These are phyloP conservation scores for Aegle marmelos DNA, from an alignment of 345 rosid species.

Conservation along the genomic window DNA sequence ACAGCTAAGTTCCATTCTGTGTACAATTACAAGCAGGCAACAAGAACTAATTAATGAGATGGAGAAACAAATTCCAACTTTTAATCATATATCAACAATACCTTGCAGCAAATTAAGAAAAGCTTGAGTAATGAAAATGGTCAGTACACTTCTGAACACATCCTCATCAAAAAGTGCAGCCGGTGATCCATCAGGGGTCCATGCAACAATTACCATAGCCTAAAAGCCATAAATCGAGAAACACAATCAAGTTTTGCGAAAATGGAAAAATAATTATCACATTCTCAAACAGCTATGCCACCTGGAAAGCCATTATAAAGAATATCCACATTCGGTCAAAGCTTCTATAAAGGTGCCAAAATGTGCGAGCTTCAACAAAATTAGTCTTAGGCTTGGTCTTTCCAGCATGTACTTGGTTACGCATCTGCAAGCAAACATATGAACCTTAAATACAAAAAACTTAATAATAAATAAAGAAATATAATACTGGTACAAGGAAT, in stretches of 20 bases:
- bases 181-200: conserved; percentile 70
- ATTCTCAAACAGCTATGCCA: conserved; percentile 24
- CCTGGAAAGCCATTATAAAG: conserved; percentile 84
- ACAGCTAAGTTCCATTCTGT: neutral
- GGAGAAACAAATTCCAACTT: neutral
- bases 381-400: conserved; percentile 86
- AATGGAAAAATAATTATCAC: conserved; percentile 14
- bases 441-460: neutral
- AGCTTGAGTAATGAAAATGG: conserved; percentile 84
- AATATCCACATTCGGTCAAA: conserved; percentile 99
- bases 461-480: neutral
- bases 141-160: conserved; percentile 61
- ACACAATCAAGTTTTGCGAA: conserved; percentile 14
- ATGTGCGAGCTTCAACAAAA: conserved; percentile 97
- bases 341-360: conserved; percentile 90
- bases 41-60: neutral
- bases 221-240: conserved; percentile 32
- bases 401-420: conserved; percentile 38
- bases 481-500: neutral
- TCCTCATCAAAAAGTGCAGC: conserved; percentile 56
- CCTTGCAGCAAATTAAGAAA: conserved; percentile 90
- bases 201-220: conserved; percentile 92
- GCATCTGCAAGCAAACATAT: conserved; percentile 43
- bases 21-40: conserved; percentile 6
- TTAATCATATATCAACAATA: conserved; percentile 20